Base-by-base conservation (phyloP, 2,329 filamentous ascomycete species). In the Pezicula neosporulosa region DNA sequence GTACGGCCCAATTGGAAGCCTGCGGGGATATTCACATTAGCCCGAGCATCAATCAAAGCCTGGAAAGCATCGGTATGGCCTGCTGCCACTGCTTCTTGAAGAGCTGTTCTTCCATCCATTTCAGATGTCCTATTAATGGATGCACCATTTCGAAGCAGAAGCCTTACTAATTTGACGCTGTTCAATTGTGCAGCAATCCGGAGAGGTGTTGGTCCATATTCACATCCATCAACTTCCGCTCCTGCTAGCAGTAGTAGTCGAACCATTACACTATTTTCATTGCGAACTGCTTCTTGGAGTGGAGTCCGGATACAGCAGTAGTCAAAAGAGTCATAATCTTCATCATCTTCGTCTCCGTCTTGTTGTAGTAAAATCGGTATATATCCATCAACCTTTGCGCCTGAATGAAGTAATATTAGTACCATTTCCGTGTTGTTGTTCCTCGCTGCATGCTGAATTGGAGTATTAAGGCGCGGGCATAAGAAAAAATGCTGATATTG, bases 371-470 rank as follows among this genome's bases (percentile, higher is more conserved):
- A n/a, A n/a, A n/a, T 33, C 39, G 30, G 28, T 28, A 38, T 18
- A 44, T 52, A 53, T 27, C 54, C 54, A 43, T 54, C 49, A 8
- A 57, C 49, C 16, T 51, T 43, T 19, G 52, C 55, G 43, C 35
- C 47, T 3, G 36, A 13, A 37, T 55, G 50, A 24, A 57, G 50
- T 24, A 57, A 38, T 12, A 55, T 47, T 45, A 49, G 49, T 8
- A 57, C 52, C 46, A 57, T 55, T 39, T 55, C 52, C 16, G 30
- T 44, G 28, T 53, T 50, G 42, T 46, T 19, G 6, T 50, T 43
- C 35, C n/a, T 50, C 19, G 55, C 49, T 21, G 55, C 55, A 51
- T 35, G 28, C 38, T 55, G 52, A 48, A 57, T 48, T 33, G 55
- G 35, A 9, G 55, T 24, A 24, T 24, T 6, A 24, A 24, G 24